Evolutionary conservation across 768 basidiomycete species (phyloP).

Genomic region (Suillus sp.): DNA sequence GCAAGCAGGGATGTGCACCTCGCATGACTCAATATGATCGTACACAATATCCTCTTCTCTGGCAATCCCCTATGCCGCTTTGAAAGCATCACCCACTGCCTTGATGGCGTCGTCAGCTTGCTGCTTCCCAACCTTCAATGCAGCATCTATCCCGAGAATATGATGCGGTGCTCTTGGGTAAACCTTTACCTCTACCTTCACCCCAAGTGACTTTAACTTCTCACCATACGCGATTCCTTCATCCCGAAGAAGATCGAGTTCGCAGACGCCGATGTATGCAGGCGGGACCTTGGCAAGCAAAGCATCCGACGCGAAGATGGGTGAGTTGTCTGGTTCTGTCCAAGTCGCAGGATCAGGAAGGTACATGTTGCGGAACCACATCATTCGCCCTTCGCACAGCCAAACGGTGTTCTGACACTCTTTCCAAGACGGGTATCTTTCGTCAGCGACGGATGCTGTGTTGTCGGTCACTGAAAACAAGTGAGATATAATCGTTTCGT

Average conservation of each 20-base stretch:
- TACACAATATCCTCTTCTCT: not conserved
- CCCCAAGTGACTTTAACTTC: slow-evolving; percentile 55
- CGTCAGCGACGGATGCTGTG: slow-evolving; percentile 49
- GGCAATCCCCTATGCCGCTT: slow-evolving; percentile 1
- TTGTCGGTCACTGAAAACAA: slow-evolving; percentile 56
- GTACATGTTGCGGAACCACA: slow-evolving; percentile 72
- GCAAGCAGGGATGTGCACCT: not conserved
- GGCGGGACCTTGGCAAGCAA: slow-evolving; percentile 52
- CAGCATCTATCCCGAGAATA: slow-evolving; percentile 70
- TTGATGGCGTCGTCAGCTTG: slow-evolving; percentile 27
- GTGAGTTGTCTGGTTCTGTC: slow-evolving; percentile 69
- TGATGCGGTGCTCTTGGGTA: slow-evolving; percentile 67
- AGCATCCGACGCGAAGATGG: slow-evolving; percentile 62
- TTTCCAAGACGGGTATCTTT: slow-evolving; percentile 50
- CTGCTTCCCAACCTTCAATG: slow-evolving; percentile 16
- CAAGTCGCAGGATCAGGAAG: slow-evolving; percentile 61
- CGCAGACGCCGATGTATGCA: slow-evolving; percentile 65
- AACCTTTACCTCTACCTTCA: slow-evolving; percentile 52
- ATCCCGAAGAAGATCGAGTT: slow-evolving; percentile 65
- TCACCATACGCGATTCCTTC: slow-evolving; percentile 68
- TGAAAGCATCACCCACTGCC: slow-evolving; percentile 25
- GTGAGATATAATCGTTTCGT: not conserved
- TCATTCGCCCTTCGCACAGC: slow-evolving; percentile 62
- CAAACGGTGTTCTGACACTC: slow-evolving; percentile 60
- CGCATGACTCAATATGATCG: not conserved